Evolutionary conservation across 2,329 filamentous ascomycete species (phyloP).

Genomic region (Penicillium sp.): DNA sequence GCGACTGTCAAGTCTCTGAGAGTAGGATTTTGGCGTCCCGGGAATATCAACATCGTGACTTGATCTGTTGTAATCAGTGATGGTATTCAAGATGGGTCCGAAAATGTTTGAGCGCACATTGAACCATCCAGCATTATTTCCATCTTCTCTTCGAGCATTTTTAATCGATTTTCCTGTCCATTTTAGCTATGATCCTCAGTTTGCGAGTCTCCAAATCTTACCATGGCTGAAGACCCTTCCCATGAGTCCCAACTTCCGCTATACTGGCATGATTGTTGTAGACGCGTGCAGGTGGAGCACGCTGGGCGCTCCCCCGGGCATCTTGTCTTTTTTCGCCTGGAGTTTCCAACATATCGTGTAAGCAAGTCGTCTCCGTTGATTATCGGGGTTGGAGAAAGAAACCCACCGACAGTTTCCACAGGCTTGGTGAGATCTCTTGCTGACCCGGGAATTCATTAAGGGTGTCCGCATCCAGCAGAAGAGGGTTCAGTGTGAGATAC

Average conservation of each 20-base stretch:
- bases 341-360: background rate
- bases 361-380: slow-evolving; percentile 2
- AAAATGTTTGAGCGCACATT: slow-evolving; percentile 27
- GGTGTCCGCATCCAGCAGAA: background rate
- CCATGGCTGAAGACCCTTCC: slow-evolving; percentile 37
- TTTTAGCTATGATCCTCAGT: background rate
- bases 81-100: background rate
- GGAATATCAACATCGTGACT: slow-evolving; percentile 11
- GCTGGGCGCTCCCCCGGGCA: slow-evolving; percentile 57
- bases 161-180: slow-evolving; percentile 53
- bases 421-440: slow-evolving; percentile 22
- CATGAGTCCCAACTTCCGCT: slow-evolving; percentile 31
- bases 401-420: slow-evolving; percentile 25
- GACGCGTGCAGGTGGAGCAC: slow-evolving; percentile 55
- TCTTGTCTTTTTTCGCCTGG: slow-evolving; percentile 55
- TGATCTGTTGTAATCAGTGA: slow-evolving; percentile 14
- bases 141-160: slow-evolving; percentile 56
- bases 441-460: slow-evolving; percentile 22
- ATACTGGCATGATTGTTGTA: slow-evolving; percentile 55
- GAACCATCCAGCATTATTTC: slow-evolving; percentile 53
- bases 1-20: slow-evolving; percentile 3
- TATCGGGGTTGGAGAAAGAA: slow-evolving; percentile 26
- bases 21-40: slow-evolving; percentile 16
- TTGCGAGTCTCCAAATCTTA: background rate
- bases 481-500: background rate